Conservation (phyloP, 345 rosid genomes). For the Acer campestre region DNA sequence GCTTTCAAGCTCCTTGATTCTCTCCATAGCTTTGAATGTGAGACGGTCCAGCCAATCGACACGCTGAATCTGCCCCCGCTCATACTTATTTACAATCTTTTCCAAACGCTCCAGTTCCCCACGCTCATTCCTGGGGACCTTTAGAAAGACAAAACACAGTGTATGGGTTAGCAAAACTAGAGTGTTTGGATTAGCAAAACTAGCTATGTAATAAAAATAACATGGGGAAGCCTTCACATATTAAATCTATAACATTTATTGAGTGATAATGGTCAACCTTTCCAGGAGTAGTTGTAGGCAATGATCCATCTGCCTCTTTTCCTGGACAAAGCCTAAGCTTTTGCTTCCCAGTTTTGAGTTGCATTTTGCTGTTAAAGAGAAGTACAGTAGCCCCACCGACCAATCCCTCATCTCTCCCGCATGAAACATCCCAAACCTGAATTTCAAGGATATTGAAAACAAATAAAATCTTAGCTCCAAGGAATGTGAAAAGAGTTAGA, state of each 20-base stretch:
- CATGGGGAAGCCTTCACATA: neutral
- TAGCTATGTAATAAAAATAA: neutral
- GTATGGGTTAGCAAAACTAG: neutral
- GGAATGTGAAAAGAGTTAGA: conserved; percentile 5
- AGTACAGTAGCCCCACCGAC: conserved; percentile 93
- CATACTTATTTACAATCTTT: conserved; percentile 89
- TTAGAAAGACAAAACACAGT: conserved; percentile 5
- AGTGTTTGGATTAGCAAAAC: neutral
- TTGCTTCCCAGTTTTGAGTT: conserved; percentile 93
- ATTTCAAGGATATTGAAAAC: conserved; percentile 10
- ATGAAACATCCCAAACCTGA: conserved; percentile 95
- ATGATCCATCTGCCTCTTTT: conserved; percentile 91
- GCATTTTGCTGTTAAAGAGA: conserved; percentile 85
- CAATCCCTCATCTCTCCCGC: conserved; percentile 79
- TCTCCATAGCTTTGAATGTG: conserved; percentile 80
- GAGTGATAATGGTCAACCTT: conserved; percentile 61
- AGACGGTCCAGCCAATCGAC: conserved; percentile 94
- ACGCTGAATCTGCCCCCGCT: conserved; percentile 84
- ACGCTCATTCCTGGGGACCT: conserved; percentile 92
- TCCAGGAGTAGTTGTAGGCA: conserved; percentile 86
- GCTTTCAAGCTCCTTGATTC: conserved; percentile 78
- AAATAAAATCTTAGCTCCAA: conserved; percentile 10
- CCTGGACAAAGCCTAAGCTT: conserved; percentile 94
- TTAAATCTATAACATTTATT: conserved; percentile 3
- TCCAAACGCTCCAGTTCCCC: conserved; percentile 95